Evolutionary conservation across 1,284 basidiomycete species (phyloP), one percentile per base, ranked within the genome.

Genomic region (Thecaphora frezii): DNA sequence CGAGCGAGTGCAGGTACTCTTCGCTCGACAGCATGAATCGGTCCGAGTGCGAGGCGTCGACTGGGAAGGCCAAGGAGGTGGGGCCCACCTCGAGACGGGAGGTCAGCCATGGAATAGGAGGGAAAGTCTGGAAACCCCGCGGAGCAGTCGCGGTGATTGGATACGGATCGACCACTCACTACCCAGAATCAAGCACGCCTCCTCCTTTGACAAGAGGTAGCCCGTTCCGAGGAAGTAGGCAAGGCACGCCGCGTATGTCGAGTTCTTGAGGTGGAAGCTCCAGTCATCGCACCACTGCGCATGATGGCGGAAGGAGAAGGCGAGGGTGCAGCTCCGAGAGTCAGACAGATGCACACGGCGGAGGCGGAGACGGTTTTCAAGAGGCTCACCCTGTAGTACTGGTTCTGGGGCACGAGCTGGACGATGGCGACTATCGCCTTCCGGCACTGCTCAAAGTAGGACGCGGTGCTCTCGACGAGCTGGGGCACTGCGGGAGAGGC

Each of bases 1-100:
- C 69, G 14, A 74, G 36, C 5, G 57, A 58, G 26, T 76, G 74
- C 13, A 78, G 58, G 46, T 77, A 78, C 38, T 76, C 74, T 40
- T 78, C 74, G 0, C 72, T 71, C 0, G 66, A 40, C 1, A 78
- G 51, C 12, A 58, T 40, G 38, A 77, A 30, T 13, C 52, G 58
- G 30, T 57, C 41, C 1, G 30, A 28, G 3, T 44, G 25, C 14
- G 55, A 3, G 1, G 18, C 3, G 13, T 50, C 22, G 16, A 53
- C 44, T 51, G 12, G 13, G n/a, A 18, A 57, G 19, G 23, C n/a
- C 2, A 28, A 12, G 25, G 42, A 37, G 14, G 26, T 13, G 48
- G n/a, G n/a, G n/a, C n/a, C n/a, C n/a, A n/a, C n/a, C n/a, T n/a
- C n/a, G n/a, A n/a, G n/a, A n/a, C n/a, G n/a, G n/a, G n/a, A n/a